phyloP scores from a whole-genome alignment of 2,329 filamentous ascomycete species.

The Laburnicola sp. region DNA sequence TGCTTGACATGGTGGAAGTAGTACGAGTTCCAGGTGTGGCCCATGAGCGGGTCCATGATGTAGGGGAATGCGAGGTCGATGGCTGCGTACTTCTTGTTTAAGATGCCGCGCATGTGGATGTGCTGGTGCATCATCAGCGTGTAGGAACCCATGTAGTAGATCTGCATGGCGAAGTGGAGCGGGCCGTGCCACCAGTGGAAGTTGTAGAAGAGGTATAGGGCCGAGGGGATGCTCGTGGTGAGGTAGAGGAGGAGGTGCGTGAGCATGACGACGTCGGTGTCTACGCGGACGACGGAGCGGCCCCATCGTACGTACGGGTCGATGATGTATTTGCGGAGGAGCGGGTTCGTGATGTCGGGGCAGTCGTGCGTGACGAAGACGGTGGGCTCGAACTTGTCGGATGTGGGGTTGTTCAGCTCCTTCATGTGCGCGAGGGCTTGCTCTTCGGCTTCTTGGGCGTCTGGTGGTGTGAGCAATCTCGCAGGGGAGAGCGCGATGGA shows the following conservation, averaged over 20 bases:
- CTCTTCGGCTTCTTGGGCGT: slow-evolving; percentile 34
- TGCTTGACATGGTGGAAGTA: slow-evolving; percentile 87
- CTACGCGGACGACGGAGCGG: slow-evolving; percentile 61
- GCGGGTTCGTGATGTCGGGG: slow-evolving; percentile 46
- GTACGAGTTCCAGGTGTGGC: slow-evolving; percentile 84
- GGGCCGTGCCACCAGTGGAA: slow-evolving; percentile 71
- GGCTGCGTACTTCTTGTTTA: slow-evolving; percentile 57
- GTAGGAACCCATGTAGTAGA: slow-evolving; percentile 72
- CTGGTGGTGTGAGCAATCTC: slow-evolving; percentile 15
- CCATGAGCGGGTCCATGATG: slow-evolving; percentile 73
- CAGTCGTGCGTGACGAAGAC: slow-evolving; percentile 59
- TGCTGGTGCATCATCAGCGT: slow-evolving; percentile 85
- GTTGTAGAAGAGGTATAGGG: slow-evolving; percentile 63
- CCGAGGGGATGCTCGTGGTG: slow-evolving; percentile 69
- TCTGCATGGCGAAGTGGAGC: slow-evolving; percentile 66
- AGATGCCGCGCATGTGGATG: slow-evolving; percentile 74
- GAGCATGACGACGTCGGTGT: slow-evolving; percentile 76
- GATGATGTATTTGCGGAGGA: slow-evolving; percentile 54
- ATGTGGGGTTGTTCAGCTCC: slow-evolving; percentile 54
- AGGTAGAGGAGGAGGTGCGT: slow-evolving; percentile 76
- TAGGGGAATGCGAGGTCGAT: slow-evolving; percentile 73
- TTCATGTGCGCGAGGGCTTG: slow-evolving; percentile 51
- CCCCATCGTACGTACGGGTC: slow-evolving; percentile 63
- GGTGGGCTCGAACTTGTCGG: slow-evolving; percentile 58
- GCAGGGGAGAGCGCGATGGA: not conserved